These are phyloP conservation scores for Hippophae tibetana DNA, from an alignment of 306 rosid genomes.

Conservation along the genomic window DNA sequence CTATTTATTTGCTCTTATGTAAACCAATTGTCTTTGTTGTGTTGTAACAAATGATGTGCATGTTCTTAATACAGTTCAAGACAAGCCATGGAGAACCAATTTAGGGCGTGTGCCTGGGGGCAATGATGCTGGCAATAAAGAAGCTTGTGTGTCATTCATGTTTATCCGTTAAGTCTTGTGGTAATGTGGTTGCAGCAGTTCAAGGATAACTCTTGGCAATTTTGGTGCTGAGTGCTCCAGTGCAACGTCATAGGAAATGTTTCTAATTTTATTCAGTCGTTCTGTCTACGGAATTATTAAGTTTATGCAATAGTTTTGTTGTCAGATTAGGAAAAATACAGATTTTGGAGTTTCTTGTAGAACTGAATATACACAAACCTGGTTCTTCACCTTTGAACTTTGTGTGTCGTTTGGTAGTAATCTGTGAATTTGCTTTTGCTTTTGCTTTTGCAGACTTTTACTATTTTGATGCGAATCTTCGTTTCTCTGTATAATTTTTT, in stretches of 20 bases:
- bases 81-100: constrained; percentile 20
- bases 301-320: constrained; percentile 31
- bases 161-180: constrained; percentile 8
- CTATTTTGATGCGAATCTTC: no score
- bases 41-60: not conserved
- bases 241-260: constrained; percentile 32
- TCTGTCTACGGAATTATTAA: constrained; percentile 35
- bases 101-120: constrained; percentile 94
- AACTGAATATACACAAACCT: no score
- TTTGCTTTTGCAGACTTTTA: no score
- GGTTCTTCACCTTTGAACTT: no score
- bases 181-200: constrained; percentile 21
- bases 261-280: constrained; percentile 26
- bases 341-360: no score
- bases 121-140: constrained; percentile 38
- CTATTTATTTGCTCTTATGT: not conserved
- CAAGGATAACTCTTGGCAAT: constrained; percentile 25
- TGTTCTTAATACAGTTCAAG: constrained; percentile 8
- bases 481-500: no score
- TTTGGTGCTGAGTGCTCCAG: constrained; percentile 26
- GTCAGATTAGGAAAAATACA: not conserved
- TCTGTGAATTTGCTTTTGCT: no score
- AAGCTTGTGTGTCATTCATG: constrained; percentile 15
- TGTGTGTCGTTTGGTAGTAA: no score
- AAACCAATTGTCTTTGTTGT: not conserved